phyloP scores from a whole-genome alignment of 257 asterid species.

The Ehretia macrophylla region DNA sequence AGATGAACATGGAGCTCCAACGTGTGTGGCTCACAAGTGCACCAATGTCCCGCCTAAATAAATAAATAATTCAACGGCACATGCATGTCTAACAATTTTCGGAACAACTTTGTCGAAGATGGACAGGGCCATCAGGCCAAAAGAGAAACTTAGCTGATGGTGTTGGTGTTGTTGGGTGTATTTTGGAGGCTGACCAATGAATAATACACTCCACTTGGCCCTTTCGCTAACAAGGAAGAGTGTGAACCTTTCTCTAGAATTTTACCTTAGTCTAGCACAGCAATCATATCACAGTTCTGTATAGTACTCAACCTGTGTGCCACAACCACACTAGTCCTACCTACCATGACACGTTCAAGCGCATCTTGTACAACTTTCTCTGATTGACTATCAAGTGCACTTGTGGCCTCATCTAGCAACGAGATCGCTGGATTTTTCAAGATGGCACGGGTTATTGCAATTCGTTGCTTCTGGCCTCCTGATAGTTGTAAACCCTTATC shows the following conservation, averaged over 20 bases:
- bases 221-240: constrained; percentile 54
- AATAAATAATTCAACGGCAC: no score
- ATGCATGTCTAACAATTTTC: no score
- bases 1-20: no score
- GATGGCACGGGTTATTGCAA: constrained; percentile 79
- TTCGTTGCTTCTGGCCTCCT: constrained; percentile 89
- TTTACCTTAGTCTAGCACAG: constrained; percentile 67
- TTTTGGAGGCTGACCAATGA: constrained; percentile 68
- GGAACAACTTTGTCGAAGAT: no score
- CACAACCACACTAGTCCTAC: constrained; percentile 83
- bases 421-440: constrained; percentile 59
- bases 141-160: no score
- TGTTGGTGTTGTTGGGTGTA: constrained; percentile 15
- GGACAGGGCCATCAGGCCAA: no score
- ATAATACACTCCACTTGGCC: constrained; percentile 60
- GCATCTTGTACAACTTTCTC: constrained; percentile 93
- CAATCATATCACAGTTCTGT: constrained; percentile 60
- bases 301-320: constrained; percentile 83
- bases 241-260: constrained; percentile 78
- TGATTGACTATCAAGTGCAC: constrained; percentile 77
- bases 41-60: no score
- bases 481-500: constrained; percentile 82
- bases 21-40: no score
- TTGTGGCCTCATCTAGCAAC: constrained; percentile 79
- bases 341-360: constrained; percentile 71